These are phyloP conservation scores for Pseudogymnoascus sp. DNA, from an alignment of 2,329 filamentous ascomycete genomes.

Conservation along the genomic window DNA sequence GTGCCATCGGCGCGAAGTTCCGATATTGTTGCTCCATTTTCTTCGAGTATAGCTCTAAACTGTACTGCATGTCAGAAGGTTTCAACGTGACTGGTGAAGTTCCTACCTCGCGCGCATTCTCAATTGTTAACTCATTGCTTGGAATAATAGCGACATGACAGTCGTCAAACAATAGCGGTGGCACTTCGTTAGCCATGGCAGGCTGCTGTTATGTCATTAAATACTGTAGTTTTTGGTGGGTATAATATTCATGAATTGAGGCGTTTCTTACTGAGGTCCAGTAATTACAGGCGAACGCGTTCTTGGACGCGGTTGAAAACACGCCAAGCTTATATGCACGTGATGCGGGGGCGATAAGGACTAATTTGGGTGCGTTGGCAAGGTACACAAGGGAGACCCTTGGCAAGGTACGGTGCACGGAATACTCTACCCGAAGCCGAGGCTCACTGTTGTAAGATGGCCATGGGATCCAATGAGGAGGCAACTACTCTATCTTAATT, in stretches of 20 bases:
- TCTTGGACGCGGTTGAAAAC: slow-evolving; percentile 5
- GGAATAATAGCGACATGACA: slow-evolving; percentile 24
- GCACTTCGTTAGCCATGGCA: neutral
- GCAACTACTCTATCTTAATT: neutral
- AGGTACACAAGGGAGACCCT: too few relatives aligned
- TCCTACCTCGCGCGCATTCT: slow-evolving; percentile 1
- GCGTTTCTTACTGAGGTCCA: slow-evolving; percentile 1
- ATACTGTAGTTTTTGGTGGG: neutral
- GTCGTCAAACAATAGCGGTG: slow-evolving; percentile 21
- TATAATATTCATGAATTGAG: slow-evolving; percentile 4
- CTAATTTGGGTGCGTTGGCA: too few relatives aligned
- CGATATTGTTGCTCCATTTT: slow-evolving; percentile 31
- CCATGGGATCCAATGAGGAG: neutral
- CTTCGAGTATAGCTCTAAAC: slow-evolving; percentile 23
- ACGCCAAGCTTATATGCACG: neutral
- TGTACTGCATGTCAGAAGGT: slow-evolving; percentile 12
- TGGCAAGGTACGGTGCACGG: neutral
- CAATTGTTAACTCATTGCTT: slow-evolving; percentile 20
- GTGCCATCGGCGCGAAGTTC: slow-evolving; percentile 32
- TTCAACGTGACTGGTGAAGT: neutral
- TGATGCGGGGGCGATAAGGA: neutral
- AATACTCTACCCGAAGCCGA: neutral
- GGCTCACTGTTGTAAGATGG: neutral
- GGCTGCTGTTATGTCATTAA: slow-evolving; percentile 4
- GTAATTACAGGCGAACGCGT: slow-evolving; percentile 4